Conservation (phyloP, 306 rosid species). For the Malus fusca region DNA sequence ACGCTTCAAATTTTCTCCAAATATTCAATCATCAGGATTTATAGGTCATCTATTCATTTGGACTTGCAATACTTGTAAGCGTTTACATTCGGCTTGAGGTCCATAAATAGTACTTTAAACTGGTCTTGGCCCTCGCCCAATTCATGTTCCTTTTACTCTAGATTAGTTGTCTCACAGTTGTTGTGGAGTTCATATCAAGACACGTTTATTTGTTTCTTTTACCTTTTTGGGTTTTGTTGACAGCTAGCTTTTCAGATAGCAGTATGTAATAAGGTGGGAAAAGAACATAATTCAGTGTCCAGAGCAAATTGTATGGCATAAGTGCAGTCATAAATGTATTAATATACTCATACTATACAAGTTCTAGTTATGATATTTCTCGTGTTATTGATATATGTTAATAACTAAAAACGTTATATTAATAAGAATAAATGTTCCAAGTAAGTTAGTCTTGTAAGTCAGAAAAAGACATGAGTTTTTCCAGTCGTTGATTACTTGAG, state of each 20-base stretch:
- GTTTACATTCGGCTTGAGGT: not conserved
- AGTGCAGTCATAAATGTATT: too few species aligned
- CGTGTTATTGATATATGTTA: too few species aligned
- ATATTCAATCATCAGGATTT: not conserved
- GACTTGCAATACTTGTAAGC: not conserved
- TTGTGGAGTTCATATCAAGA: not conserved
- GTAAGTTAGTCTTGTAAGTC: too few species aligned
- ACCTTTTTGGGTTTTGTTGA: not conserved
- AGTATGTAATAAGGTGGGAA: too few species aligned
- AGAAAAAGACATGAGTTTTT: not conserved
- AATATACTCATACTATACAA: too few species aligned
- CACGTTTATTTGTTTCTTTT: not conserved
- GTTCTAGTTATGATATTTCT: too few species aligned
- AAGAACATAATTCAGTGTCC: too few species aligned
- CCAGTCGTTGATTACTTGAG: not conserved
- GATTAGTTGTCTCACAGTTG: not conserved
- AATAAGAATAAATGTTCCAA: too few species aligned
- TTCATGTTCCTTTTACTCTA: not conserved
- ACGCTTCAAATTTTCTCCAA: not conserved
- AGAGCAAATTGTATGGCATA: too few species aligned
- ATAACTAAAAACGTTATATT: too few species aligned
- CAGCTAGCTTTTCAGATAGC: not conserved
- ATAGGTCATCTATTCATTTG: not conserved
- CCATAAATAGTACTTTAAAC: not conserved
- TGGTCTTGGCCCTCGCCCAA: not conserved